Evolutionary conservation across 2,329 filamentous ascomycete genomes (phyloP).

Genomic region (Cylindrodendrum hubeiense): DNA sequence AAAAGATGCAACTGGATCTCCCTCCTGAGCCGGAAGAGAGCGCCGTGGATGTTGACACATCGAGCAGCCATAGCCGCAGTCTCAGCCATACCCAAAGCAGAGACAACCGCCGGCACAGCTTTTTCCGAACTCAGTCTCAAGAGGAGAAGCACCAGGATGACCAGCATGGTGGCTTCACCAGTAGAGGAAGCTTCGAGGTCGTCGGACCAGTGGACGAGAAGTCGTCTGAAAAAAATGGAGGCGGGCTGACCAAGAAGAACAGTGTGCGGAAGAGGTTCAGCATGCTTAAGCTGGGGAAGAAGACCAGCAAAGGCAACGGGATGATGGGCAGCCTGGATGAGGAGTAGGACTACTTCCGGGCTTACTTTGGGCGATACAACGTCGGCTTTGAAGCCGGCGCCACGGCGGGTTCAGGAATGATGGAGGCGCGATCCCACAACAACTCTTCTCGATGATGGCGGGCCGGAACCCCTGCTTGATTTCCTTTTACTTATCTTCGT

Average conservation of each 20-base stretch:
- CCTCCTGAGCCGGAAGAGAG: constrained; percentile 45
- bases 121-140: constrained; percentile 57
- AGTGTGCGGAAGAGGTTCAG: constrained; percentile 84
- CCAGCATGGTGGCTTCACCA: constrained; percentile 37
- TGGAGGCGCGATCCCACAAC: constrained; percentile 12
- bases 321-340: constrained; percentile 68
- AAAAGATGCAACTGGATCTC: constrained; percentile 57
- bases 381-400: constrained; percentile 38
- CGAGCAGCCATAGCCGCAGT: constrained; percentile 47
- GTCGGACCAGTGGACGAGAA: constrained; percentile 41
- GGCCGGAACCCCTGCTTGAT: background rate
- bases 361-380: constrained; percentile 45
- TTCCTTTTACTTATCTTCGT: constrained; percentile 9
- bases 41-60: constrained; percentile 48
- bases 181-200: constrained; percentile 47
- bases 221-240: constrained; percentile 40
- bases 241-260: constrained; percentile 62
- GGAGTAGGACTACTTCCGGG: constrained; percentile 59
- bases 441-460: constrained; percentile 11
- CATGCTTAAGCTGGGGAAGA: constrained; percentile 80
- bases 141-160: constrained; percentile 44
- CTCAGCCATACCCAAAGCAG: constrained; percentile 41
- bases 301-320: constrained; percentile 68
- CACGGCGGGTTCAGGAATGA: constrained; percentile 20
- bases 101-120: constrained; percentile 55